Evolutionary conservation across 495 filamentous ascomycete genomes (phyloP).

Genomic region (Hypoxylon lenormandii): DNA sequence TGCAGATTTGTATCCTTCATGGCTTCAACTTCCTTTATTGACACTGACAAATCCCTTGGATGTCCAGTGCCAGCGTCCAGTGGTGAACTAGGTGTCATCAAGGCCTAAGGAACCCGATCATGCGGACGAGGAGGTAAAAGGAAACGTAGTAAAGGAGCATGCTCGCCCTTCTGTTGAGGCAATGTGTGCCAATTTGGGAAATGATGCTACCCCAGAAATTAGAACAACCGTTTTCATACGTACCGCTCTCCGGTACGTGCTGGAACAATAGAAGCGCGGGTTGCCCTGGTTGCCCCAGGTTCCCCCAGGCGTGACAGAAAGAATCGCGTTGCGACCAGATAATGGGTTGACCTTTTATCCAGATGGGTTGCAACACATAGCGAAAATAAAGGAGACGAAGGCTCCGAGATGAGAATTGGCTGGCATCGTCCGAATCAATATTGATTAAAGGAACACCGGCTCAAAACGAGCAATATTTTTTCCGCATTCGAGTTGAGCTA

Average conservation of each 20-base stretch:
- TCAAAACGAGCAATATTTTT: slow-evolving; percentile 23
- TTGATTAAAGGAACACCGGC: slow-evolving; percentile 34
- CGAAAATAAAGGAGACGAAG: slow-evolving; percentile 43
- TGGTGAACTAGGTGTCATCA: slow-evolving; percentile 31
- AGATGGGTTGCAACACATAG: slow-evolving; percentile 38
- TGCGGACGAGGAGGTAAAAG: slow-evolving; percentile 18
- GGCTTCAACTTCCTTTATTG: slow-evolving; percentile 26
- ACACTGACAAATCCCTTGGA: slow-evolving; percentile 18
- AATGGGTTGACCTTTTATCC: slow-evolving; percentile 39
- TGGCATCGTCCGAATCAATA: slow-evolving; percentile 21
- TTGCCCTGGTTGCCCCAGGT: slow-evolving; percentile 10
- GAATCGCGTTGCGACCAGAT: slow-evolving; percentile 35
- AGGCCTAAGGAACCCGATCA: slow-evolving; percentile 28
- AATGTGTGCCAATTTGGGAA: not conserved
- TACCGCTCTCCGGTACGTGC: slow-evolving; percentile 18
- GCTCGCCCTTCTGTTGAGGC: not conserved
- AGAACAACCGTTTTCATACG: slow-evolving; percentile 25
- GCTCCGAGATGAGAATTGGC: slow-evolving; percentile 38
- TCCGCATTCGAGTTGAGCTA: slow-evolving; percentile 27
- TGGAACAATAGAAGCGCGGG: slow-evolving; percentile 26
- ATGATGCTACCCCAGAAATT: slow-evolving; percentile 17
- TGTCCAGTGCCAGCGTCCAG: slow-evolving; percentile 13
- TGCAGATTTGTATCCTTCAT: not conserved
- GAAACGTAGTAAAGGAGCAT: slow-evolving; percentile 12
- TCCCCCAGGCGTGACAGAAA: slow-evolving; percentile 34